phyloP scores from a whole-genome alignment of 164 flowering plant genomes.

The Dillenia turbinata region DNA sequence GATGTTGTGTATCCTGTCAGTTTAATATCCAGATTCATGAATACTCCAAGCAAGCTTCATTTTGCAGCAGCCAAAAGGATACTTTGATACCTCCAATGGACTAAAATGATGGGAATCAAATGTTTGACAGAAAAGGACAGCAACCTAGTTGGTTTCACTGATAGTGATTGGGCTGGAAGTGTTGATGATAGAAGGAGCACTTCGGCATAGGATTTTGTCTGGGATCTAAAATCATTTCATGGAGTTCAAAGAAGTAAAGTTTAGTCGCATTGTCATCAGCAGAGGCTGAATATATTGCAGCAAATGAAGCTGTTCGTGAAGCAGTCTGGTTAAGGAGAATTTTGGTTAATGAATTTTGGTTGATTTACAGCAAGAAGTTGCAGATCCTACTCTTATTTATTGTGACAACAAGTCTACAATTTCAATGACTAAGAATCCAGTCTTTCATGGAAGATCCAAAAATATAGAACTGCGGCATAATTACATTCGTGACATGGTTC shows the following conservation, averaged over 20 bases:
- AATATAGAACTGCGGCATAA: background rate
- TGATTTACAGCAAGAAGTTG: background rate
- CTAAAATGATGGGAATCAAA: background rate
- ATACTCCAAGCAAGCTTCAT: conserved; percentile 3
- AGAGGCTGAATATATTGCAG: too few relatives aligned
- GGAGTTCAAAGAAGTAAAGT: background rate
- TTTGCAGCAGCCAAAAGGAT: background rate
- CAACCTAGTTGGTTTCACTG: background rate
- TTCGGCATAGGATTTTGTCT: background rate
- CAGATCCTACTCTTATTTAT: background rate
- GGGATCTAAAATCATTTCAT: background rate
- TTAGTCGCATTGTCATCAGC: background rate
- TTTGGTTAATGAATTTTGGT: background rate
- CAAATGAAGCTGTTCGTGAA: too few relatives aligned
- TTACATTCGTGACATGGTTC: background rate
- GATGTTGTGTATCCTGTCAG: conserved; percentile 4
- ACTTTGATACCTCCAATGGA: background rate
- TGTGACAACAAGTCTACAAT: conserved; percentile 1
- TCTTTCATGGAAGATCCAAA: background rate
- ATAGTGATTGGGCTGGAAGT: background rate
- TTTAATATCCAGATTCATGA: conserved; percentile 7
- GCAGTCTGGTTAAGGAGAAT: too few relatives aligned
- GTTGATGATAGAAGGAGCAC: conserved; percentile 2
- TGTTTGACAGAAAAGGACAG: background rate
- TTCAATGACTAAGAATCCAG: conserved; percentile 3